Conservation (phyloP, 2,329 filamentous ascomycete genomes). For the Magnaporthiopsis incrustans region DNA sequence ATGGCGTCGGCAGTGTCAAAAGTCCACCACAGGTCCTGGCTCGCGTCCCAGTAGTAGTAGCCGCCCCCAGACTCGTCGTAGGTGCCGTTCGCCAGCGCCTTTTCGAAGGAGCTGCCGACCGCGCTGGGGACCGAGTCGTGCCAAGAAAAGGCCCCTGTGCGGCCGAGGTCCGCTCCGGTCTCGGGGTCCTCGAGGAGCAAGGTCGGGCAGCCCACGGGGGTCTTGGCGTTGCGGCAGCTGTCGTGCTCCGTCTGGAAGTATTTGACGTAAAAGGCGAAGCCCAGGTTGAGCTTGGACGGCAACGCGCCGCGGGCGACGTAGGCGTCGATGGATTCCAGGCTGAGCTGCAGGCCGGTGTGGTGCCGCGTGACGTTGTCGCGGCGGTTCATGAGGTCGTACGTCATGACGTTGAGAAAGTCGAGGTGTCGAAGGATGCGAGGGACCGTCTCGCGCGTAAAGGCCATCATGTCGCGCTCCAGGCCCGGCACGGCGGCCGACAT, state of each 20-base stretch:
- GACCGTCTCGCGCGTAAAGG: conserved; percentile 49
- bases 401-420: conserved; percentile 65
- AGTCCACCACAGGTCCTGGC: conserved; percentile 60
- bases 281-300: conserved; percentile 51
- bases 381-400: conserved; percentile 66
- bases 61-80: conserved; percentile 54
- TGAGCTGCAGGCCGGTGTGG: conserved; percentile 50
- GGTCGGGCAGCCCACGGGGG: conserved; percentile 50
- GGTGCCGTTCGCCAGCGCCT: conserved; percentile 41
- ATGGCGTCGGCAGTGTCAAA: conserved; percentile 61
- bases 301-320: conserved; percentile 52
- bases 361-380: conserved; percentile 59
- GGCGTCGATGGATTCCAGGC: conserved; percentile 45
- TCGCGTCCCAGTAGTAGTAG: conserved; percentile 59
- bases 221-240: conserved; percentile 18
- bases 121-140: conserved; percentile 45
- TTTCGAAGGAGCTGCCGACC: conserved; percentile 47
- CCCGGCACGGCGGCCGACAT: conserved; percentile 63
- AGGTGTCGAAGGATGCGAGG: conserved; percentile 51
- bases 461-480: conserved; percentile 56
- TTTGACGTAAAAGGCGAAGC: conserved; percentile 63
- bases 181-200: conserved; percentile 50
- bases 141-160: conserved; percentile 48
- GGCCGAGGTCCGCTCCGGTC: conserved; percentile 51
- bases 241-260: conserved; percentile 51